Evolutionary conservation across 129 eudicot species (phyloP).

Genomic region (Artemisia argyi): DNA sequence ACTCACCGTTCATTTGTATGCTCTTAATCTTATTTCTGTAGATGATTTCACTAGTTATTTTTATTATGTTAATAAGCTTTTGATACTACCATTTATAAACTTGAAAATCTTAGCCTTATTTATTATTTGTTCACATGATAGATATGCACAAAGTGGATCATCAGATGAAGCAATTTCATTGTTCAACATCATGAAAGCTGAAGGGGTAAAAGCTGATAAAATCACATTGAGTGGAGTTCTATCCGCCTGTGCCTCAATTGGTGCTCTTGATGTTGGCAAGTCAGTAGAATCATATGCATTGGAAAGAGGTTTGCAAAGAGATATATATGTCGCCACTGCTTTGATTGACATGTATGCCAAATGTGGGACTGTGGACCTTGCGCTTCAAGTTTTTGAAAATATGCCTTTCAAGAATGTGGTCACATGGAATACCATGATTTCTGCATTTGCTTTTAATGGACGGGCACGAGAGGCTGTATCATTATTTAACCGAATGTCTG

Average conservation of each 20-base stretch:
- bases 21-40: no score
- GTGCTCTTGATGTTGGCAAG: slow-evolving; percentile 72
- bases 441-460: slow-evolving; percentile 74
- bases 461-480: slow-evolving; percentile 57
- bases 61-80: no score
- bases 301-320: slow-evolving; percentile 45
- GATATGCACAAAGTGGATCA: slow-evolving; percentile 79
- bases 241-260: slow-evolving; percentile 72
- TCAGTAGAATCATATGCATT: slow-evolving; percentile 61
- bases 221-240: slow-evolving; percentile 68
- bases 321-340: slow-evolving; percentile 69
- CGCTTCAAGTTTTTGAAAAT: slow-evolving; percentile 47
- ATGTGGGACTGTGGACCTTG: slow-evolving; percentile 57
- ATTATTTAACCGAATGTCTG: slow-evolving; percentile 55
- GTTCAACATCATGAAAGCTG: slow-evolving; percentile 54
- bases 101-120: not conserved
- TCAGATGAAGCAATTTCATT: slow-evolving; percentile 72
- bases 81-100: no score
- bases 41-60: no score
- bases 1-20: no score
- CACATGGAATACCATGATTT: slow-evolving; percentile 83
- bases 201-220: slow-evolving; percentile 47
- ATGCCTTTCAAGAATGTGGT: slow-evolving; percentile 57
- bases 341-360: slow-evolving; percentile 83
- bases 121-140: slow-evolving; percentile 14